A percentile compares a stretch with the other conserved stretches of the same genome.
Evolutionary conservation across 805 yeast species (phyloP).

Genomic region (Yarrowia deformans): DNA sequence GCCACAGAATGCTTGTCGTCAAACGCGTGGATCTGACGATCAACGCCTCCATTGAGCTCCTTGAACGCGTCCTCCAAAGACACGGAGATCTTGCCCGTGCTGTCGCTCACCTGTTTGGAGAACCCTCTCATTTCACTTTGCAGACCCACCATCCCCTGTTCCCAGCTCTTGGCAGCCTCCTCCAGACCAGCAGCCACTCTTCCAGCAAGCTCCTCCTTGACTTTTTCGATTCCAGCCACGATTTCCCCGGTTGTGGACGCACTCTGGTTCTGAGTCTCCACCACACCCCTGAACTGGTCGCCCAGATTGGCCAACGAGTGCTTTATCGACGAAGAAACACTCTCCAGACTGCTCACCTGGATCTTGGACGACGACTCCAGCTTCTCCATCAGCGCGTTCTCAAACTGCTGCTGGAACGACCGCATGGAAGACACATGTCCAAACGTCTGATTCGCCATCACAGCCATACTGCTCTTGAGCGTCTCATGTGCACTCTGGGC

Average conservation of each 20-base stretch:
- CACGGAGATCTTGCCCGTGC: conserved; percentile 1
- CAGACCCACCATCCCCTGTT: conserved; percentile 9
- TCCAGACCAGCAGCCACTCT: conserved; percentile 24
- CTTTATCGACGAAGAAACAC: conserved; percentile 18
- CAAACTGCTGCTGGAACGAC: conserved; percentile 37
- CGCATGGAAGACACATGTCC: conserved; percentile 41
- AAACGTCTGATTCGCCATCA: conserved; percentile 26
- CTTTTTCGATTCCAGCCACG: conserved; percentile 34
- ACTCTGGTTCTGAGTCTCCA: conserved; percentile 27
- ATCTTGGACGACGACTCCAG: conserved; percentile 7
- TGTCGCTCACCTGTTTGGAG: conserved; percentile 9
- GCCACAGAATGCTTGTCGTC: conserved; percentile 24
- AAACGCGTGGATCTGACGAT: conserved; percentile 11
- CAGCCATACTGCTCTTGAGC: conserved; percentile 40
- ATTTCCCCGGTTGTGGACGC: conserved; percentile 24
- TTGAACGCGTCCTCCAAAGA: conserved; percentile 8
- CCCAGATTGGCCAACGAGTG: conserved; percentile 14
- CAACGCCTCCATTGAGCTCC: conserved; percentile 7
- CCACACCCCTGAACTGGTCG: conserved; percentile 12
- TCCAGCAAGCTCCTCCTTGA: conserved; percentile 30
- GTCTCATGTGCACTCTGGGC: conserved; percentile 37
- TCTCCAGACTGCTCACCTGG: conserved; percentile 20
- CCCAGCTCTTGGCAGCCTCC: conserved; percentile 23
- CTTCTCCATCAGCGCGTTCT: conserved; percentile 20
- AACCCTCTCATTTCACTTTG: conserved; percentile 18